Conservation (phyloP, 2,329 filamentous ascomycete species). For the Neodidymelliopsis sp. region DNA sequence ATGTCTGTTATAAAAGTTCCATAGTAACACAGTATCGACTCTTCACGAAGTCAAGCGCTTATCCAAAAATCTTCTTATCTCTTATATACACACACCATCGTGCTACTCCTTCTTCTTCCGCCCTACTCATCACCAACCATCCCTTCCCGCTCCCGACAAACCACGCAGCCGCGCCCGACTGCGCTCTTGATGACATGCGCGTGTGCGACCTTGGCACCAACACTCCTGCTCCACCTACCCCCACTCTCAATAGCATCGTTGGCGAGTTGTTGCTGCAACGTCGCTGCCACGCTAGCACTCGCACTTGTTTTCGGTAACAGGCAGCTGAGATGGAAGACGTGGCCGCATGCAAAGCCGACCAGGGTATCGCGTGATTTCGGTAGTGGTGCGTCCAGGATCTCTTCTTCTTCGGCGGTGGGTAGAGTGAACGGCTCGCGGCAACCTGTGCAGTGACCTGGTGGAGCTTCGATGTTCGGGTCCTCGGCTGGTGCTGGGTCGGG, state of each 20-base stretch:
- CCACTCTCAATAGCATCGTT: slow-evolving; percentile 53
- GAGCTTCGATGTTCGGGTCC: slow-evolving; percentile 33
- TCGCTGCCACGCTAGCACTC: slow-evolving; percentile 52
- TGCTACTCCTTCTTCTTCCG: not conserved
- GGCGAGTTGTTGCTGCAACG: slow-evolving; percentile 53
- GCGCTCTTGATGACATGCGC: slow-evolving; percentile 87
- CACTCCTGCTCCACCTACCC: slow-evolving; percentile 64
- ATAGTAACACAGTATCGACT: not conserved
- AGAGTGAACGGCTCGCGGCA: slow-evolving; percentile 44
- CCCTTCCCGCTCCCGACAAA: slow-evolving; percentile 39
- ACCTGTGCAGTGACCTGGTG: slow-evolving; percentile 45
- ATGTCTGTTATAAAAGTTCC: too few species aligned
- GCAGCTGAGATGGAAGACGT: slow-evolving; percentile 80
- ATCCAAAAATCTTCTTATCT: not conserved
- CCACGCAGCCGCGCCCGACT: slow-evolving; percentile 61
- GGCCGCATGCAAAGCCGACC: slow-evolving; percentile 81
- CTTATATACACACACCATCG: not conserved
- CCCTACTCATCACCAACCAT: slow-evolving; percentile 11
- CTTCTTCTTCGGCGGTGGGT: slow-evolving; percentile 42
- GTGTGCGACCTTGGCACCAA: slow-evolving; percentile 64
- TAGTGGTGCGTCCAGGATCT: slow-evolving; percentile 31
- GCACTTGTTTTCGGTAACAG: slow-evolving; percentile 60
- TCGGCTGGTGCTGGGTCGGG: slow-evolving; percentile 34
- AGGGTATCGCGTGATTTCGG: slow-evolving; percentile 65
- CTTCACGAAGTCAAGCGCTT: not conserved